Percentiles rank a stretch among this genome's conserved stretches.
Evolutionary conservation across 768 basidiomycete genomes (phyloP).

Genomic region (Serendipita sp.): DNA sequence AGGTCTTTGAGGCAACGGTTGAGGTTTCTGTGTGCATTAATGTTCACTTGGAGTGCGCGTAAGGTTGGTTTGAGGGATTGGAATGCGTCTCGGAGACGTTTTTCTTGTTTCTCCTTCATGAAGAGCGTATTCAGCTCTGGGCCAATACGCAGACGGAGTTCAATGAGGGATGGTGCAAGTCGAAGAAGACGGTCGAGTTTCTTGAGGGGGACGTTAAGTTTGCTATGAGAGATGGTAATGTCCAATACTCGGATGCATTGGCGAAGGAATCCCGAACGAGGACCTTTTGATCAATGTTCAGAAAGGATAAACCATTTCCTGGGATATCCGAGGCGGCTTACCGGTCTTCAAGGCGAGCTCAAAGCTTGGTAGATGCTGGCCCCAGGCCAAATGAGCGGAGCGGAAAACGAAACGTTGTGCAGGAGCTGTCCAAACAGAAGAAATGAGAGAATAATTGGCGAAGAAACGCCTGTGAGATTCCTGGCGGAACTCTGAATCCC

Average conservation of each 20-base stretch:
- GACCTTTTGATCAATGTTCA: background rate
- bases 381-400: background rate
- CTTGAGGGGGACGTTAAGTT: background rate
- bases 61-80: background rate
- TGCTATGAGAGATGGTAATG: background rate
- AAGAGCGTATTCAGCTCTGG: background rate
- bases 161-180: background rate
- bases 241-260: background rate
- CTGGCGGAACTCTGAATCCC: constrained; percentile 5
- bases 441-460: background rate
- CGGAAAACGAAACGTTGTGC: constrained; percentile 1
- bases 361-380: background rate
- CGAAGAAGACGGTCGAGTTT: background rate
- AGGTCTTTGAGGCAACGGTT: background rate
- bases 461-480: background rate
- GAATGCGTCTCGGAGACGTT: background rate
- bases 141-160: background rate
- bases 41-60: background rate
- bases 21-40: background rate
- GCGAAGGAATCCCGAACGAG: background rate
- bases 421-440: background rate
- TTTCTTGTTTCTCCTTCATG: background rate
- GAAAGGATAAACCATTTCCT: no score
- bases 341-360: background rate
- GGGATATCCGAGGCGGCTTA: no score